Percentiles rank a stretch among this genome's conserved stretches.
These are phyloP conservation scores for Sugiyamaella floridensis DNA, from an alignment of 805 yeast species.

Conservation along the genomic window DNA sequence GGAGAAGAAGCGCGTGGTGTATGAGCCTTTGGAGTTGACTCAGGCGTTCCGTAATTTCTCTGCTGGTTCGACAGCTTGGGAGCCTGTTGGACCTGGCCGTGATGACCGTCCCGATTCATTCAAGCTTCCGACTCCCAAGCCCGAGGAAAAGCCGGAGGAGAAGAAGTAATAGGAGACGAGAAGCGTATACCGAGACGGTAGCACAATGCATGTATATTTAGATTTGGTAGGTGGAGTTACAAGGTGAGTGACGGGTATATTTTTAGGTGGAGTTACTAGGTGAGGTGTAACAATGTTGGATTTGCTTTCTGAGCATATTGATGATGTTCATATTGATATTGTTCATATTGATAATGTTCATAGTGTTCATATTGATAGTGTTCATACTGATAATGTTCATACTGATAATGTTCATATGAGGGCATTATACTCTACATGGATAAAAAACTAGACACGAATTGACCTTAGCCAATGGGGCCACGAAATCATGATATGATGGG, in stretches of 20 bases:
- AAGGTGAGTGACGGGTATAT: neutral
- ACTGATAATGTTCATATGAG: neutral
- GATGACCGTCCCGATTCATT: conserved; percentile 76
- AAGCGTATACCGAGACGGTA: neutral
- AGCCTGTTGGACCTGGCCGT: conserved; percentile 81
- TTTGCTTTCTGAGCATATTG: too few species aligned
- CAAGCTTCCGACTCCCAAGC: conserved; percentile 76
- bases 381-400: too few species aligned
- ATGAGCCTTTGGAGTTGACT: conserved; percentile 84
- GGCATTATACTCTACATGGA: neutral
- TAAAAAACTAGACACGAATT: neutral
- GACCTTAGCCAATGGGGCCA: too few species aligned
- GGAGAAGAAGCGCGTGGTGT: conserved; percentile 82
- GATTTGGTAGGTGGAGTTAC: neutral
- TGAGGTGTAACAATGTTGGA: too few species aligned
- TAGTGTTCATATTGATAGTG: too few species aligned
- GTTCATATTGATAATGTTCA: too few species aligned
- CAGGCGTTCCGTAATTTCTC: conserved; percentile 90
- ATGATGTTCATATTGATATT: too few species aligned
- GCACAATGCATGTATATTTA: neutral
- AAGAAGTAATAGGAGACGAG: conserved; percentile 27
- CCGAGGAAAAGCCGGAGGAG: conserved; percentile 51
- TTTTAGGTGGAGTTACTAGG: too few species aligned
- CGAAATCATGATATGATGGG: too few species aligned
- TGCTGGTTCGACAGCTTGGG: conserved; percentile 87